Evolutionary conservation across 352 stramenopile genomes (phyloP).

Genomic region (Pythium scleroteichum): DNA sequence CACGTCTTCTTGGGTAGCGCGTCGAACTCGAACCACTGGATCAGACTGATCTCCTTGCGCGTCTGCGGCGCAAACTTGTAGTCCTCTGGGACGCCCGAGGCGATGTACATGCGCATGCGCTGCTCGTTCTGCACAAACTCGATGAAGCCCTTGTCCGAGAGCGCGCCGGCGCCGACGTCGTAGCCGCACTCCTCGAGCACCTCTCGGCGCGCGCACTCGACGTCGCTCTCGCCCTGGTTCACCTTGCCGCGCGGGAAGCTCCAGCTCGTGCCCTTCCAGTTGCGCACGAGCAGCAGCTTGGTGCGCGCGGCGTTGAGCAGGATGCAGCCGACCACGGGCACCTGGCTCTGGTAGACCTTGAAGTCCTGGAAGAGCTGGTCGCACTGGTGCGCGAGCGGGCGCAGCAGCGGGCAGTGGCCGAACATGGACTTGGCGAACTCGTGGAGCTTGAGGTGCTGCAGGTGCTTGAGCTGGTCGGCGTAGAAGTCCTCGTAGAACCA

Average conservation of each 20-base stretch:
- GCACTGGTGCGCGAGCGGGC: conserved; percentile 84
- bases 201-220: conserved; percentile 89
- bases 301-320: conserved; percentile 85
- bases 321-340: conserved; percentile 94
- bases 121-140: conserved; percentile 88
- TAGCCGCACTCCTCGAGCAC: conserved; percentile 93
- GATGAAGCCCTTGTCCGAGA: conserved; percentile 81
- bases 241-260: conserved; percentile 93
- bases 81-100: conserved; percentile 86
- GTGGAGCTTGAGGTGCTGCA: conserved; percentile 93
- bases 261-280: conserved; percentile 92
- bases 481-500: conserved; percentile 99
- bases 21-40: conserved; percentile 91
- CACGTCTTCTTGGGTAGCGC: conserved; percentile 93
- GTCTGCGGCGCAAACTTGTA: conserved; percentile 93
- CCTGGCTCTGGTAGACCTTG: conserved; percentile 92
- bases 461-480: conserved; percentile 81
- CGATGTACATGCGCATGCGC: conserved; percentile 93
- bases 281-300: conserved; percentile 90
- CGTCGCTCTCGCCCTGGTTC: conserved; percentile 90
- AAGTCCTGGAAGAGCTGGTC: conserved; percentile 94
- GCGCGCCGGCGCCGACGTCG: conserved; percentile 64
- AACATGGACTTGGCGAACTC: conserved; percentile 94
- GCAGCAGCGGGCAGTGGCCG: conserved; percentile 87
- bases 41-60: conserved; percentile 94